phyloP scores from a whole-genome alignment of 1,139 yeast genomes.

The Yamadazyma buinensis region DNA sequence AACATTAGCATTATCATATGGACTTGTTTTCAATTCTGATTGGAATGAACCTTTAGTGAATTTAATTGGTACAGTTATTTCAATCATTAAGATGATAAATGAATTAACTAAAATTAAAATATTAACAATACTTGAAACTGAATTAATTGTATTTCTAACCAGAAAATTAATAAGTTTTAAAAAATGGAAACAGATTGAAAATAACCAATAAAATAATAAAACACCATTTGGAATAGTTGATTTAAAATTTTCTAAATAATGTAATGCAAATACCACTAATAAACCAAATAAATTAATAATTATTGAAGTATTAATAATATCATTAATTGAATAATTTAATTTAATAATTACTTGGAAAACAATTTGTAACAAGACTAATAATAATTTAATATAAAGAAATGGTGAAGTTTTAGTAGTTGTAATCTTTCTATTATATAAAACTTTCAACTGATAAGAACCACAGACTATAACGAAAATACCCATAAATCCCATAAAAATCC shows the following conservation, averaged over 20 bases:
- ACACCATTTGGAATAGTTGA: constrained; percentile 63
- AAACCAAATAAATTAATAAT: constrained; percentile 38
- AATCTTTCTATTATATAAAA: constrained; percentile 29
- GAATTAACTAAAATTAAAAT: constrained; percentile 49
- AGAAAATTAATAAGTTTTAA: constrained; percentile 41
- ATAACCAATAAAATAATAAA: constrained; percentile 74
- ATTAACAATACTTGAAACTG: constrained; percentile 40
- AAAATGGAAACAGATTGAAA: constrained; percentile 41
- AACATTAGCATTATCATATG: constrained; percentile 78
- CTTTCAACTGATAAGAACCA: constrained; percentile 46
- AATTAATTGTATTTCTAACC: constrained; percentile 40
- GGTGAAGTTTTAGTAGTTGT: constrained; percentile 34
- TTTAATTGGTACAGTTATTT: constrained; percentile 46
- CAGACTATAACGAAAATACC: constrained; percentile 51
- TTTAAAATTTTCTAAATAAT: constrained; percentile 71
- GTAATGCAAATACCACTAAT: constrained; percentile 51
- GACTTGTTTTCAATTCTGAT: constrained; percentile 41
- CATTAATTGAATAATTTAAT: constrained; percentile 25
- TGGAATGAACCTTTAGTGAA: constrained; percentile 32
- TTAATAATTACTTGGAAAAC: constrained; percentile 26
- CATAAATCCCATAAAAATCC: constrained; percentile 51
- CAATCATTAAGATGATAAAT: constrained; percentile 49
- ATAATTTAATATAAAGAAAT: constrained; percentile 41
- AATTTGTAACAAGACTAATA: constrained; percentile 40
- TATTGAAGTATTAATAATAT: constrained; percentile 43